Base-by-base conservation (phyloP, 2,329 filamentous ascomycete species). In the Elsinoe perseae region DNA sequence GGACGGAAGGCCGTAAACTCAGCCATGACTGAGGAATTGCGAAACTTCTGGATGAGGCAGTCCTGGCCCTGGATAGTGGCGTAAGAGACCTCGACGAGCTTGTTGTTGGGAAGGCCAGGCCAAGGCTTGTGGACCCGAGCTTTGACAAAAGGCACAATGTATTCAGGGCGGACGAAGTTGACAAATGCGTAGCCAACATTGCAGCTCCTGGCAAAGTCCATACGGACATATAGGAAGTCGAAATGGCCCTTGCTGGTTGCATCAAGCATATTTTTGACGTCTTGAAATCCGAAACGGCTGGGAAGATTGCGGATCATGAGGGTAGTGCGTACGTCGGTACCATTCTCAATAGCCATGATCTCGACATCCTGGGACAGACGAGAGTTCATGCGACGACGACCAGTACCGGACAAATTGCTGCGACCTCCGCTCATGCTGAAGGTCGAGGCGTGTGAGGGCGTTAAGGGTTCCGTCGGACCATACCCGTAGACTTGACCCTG, bases 131-230 rank as follows among this genome's bases (percentile, higher is more conserved):
- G 50, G 36, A 60, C 53, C 27, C 59, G 48, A 16, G 42, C 12
- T 44, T 56, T 54, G 38, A 62, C 40, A 58, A 69, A 65, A 10
- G 83, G 76, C 55, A 89, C 81, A 58, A 93, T 89, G 68, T 88
- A 82, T 58, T 85, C 75, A 0, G 88, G 83, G 68, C 90, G 84
- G 42, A 84, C 81, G 64, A 97, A 96, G 71, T 98, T 96, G 73
- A 98, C 89, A 72, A 97, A 98, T 0, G 90, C 92, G 70, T 97
- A 97, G 44, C 93, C 93, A 58, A 97, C 92, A 68, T 90, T 95
- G 60, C 61, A 66, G 54, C 58, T 68, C 34, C 71, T 70, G 55
- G 69, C 61, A 60, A 70, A 77, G 61, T 82, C 81, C 64, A 97
- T 97, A 36, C 93, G 85, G 54, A 97, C 74, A 69, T 98, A 98